A percentile compares a stretch with the other conserved stretches of the same genome.
phyloP scores from a whole-genome alignment of 2,329 filamentous ascomycete genomes.

The Scolecobasidium constrictum region DNA sequence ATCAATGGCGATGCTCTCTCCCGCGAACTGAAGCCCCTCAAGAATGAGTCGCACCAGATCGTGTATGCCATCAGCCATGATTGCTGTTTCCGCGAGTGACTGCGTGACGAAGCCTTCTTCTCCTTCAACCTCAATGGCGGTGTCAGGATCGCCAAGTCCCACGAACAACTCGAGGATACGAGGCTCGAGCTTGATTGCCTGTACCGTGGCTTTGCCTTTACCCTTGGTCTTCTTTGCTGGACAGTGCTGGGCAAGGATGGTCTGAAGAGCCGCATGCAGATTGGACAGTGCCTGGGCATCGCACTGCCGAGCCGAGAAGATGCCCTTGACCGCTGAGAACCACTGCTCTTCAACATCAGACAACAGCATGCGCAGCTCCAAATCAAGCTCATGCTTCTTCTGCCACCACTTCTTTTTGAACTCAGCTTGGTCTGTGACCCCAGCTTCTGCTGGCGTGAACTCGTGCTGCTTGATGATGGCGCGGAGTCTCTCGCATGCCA shows the following conservation, averaged over 20 bases:
- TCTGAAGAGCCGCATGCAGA: constrained; percentile 70
- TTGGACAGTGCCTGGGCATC: constrained; percentile 55
- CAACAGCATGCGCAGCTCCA: constrained; percentile 64
- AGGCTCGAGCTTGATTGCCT: constrained; percentile 44
- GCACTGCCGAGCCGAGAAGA: constrained; percentile 68
- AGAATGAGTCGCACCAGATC: constrained; percentile 94
- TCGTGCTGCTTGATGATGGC: constrained; percentile 79
- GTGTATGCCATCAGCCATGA: background rate
- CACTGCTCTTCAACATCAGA: constrained; percentile 83
- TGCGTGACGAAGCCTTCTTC: background rate
- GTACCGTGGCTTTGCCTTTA: constrained; percentile 39
- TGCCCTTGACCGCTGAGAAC: constrained; percentile 88
- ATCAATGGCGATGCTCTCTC: constrained; percentile 92
- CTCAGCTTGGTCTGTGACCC: constrained; percentile 62
- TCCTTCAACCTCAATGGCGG: constrained; percentile 21
- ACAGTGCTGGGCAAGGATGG: constrained; percentile 70
- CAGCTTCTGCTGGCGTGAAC: constrained; percentile 64
- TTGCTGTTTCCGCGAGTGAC: background rate
- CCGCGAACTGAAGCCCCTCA: constrained; percentile 92
- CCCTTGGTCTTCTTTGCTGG: constrained; percentile 62
- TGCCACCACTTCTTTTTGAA: constrained; percentile 83
- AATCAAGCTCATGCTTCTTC: constrained; percentile 70
- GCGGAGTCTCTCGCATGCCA: constrained; percentile 66
- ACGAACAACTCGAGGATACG: constrained; percentile 80
- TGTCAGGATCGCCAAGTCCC: constrained; percentile 64